Conservation (phyloP, 352 stramenopile species). For the Phytophthora capsici region DNA sequence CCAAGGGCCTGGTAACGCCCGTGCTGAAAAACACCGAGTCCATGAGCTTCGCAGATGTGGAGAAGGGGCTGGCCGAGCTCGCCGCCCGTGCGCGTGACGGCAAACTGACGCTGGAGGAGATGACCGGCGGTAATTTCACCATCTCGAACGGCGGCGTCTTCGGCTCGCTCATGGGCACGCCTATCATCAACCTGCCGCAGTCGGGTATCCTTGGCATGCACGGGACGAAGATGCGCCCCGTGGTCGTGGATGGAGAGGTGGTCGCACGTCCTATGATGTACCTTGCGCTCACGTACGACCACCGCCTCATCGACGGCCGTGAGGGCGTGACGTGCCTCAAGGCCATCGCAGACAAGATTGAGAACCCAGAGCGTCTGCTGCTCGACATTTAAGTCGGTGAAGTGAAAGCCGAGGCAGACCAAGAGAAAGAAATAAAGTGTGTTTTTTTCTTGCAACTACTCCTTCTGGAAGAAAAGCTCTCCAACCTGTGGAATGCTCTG, state of each 20-base stretch:
- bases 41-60: conserved; percentile 98
- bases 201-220: conserved; percentile 99
- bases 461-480: conserved; percentile 41
- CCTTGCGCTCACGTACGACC: conserved; percentile 99
- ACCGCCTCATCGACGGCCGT: conserved; percentile 98
- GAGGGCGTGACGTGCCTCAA: conserved; percentile 99
- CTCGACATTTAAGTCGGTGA: conserved; percentile 91
- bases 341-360: conserved; percentile 97
- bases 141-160: conserved; percentile 97
- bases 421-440: conserved; percentile 21
- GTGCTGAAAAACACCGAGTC: conserved; percentile 98
- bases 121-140: conserved; percentile 91
- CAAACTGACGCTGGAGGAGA: conserved; percentile 78
- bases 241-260: conserved; percentile 95
- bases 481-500: conserved; percentile 42
- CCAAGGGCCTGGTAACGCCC: conserved; percentile 97
- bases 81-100: conserved; percentile 76
- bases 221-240: conserved; percentile 97
- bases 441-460: conserved; percentile 15
- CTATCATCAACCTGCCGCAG: conserved; percentile 99
- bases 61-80: conserved; percentile 96
- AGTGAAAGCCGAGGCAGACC: conserved; percentile 2
- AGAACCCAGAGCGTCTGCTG: conserved; percentile 95
- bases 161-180: conserved; percentile 97
- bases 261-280: conserved; percentile 99